Conservation (phyloP, 2,329 filamentous ascomycete species). For the Colletotrichum sp. region DNA sequence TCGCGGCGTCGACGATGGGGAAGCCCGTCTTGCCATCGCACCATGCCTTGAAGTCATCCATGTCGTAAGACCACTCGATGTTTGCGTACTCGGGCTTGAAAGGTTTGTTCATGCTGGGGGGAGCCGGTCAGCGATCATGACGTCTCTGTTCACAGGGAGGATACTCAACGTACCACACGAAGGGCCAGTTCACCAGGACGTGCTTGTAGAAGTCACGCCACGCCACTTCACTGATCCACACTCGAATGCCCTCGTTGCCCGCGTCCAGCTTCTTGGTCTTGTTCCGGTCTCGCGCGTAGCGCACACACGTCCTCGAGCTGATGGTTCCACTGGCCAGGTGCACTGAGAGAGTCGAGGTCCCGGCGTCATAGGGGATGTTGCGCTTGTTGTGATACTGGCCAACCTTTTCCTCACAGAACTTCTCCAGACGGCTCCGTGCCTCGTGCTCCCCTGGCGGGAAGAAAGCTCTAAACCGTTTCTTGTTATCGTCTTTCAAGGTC, state of each 20-base stretch:
- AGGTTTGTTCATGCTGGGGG: constrained; percentile 60
- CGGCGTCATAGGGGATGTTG: constrained; percentile 67
- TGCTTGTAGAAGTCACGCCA: constrained; percentile 92
- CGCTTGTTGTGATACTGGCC: constrained; percentile 66
- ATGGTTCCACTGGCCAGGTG: constrained; percentile 75
- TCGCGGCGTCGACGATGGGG: constrained; percentile 85
- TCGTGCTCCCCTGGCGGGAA: constrained; percentile 82
- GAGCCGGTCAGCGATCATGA: background rate
- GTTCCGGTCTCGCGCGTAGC: constrained; percentile 66
- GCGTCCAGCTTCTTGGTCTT: constrained; percentile 69
- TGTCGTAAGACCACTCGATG: constrained; percentile 81
- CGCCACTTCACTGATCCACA: constrained; percentile 83
- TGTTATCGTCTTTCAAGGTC: constrained; percentile 61
- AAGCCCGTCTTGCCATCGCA: constrained; percentile 76
- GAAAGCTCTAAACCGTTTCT: constrained; percentile 58
- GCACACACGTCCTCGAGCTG: constrained; percentile 69
- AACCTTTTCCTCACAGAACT: constrained; percentile 71
- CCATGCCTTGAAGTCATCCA: constrained; percentile 75
- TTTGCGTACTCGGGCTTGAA: constrained; percentile 85
- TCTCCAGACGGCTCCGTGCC: constrained; percentile 65
- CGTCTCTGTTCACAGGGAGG: background rate
- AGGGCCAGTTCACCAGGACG: constrained; percentile 85
- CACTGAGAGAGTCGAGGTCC: constrained; percentile 73
- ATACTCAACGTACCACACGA: constrained; percentile 64
- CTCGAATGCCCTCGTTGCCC: constrained; percentile 67